Conservation (phyloP, 805 yeast species). For the Spathaspora sp. region DNA sequence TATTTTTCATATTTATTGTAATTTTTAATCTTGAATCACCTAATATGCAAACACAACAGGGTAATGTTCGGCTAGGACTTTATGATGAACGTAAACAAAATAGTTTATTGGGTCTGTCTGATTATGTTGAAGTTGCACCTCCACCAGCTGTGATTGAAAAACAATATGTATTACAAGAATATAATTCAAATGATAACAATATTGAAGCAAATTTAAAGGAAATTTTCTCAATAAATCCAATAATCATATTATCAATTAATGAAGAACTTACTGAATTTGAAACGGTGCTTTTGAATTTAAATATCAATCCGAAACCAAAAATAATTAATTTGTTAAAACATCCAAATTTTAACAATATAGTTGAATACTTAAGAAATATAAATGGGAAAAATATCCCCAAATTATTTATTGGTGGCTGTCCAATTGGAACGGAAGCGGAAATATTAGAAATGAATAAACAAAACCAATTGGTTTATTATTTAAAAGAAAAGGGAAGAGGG, state of each 20-base stretch:
- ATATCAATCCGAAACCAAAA: constrained; percentile 31
- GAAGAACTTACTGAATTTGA: constrained; percentile 12
- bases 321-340: constrained; percentile 27
- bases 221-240: constrained; percentile 28
- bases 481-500: constrained; percentile 25
- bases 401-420: constrained; percentile 30
- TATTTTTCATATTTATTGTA: background rate
- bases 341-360: constrained; percentile 23
- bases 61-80: background rate
- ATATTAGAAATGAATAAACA: constrained; percentile 17
- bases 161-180: background rate
- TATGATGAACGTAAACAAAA: background rate
- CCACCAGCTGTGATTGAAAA: background rate
- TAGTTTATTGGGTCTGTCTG: background rate
- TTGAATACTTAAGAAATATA: constrained; percentile 18
- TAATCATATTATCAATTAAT: constrained; percentile 23
- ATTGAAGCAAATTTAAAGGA: constrained; percentile 18
- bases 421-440: constrained; percentile 25
- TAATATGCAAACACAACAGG: background rate
- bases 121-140: background rate
- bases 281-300: constrained; percentile 17
- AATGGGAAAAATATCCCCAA: constrained; percentile 23
- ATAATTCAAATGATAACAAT: background rate
- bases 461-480: constrained; percentile 18
- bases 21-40: background rate